Conservation (phyloP, 495 filamentous ascomycete species). For the Opeltia flavorubescens region DNA sequence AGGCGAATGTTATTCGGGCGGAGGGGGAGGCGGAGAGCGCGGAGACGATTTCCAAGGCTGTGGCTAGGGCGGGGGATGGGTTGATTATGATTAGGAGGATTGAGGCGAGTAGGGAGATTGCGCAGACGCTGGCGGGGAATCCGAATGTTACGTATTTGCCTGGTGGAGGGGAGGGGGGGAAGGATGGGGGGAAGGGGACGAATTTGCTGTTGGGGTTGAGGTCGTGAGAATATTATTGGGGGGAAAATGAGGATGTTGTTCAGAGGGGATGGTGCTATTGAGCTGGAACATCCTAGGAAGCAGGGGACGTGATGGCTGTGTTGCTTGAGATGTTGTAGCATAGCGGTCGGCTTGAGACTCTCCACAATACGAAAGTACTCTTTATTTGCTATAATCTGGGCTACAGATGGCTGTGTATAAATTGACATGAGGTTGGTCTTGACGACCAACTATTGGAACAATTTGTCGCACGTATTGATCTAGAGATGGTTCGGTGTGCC, state of each 20-base stretch:
- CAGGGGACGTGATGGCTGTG: too few relatives aligned
- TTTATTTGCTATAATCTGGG: too few relatives aligned
- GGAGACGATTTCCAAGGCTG: conserved; percentile 80
- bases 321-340: neutral
- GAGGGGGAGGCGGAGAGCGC: conserved; percentile 96
- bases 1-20: conserved; percentile 93
- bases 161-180: conserved; percentile 46
- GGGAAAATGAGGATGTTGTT: neutral
- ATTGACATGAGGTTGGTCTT: too few relatives aligned
- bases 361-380: too few relatives aligned
- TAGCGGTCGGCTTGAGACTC: neutral
- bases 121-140: conserved; percentile 73
- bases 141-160: conserved; percentile 95
- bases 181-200: conserved; percentile 48
- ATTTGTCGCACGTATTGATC: too few relatives aligned
- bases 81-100: conserved; percentile 92
- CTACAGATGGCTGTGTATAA: too few relatives aligned
- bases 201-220: conserved; percentile 49
- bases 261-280: too few relatives aligned
- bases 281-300: too few relatives aligned
- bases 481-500: too few relatives aligned
- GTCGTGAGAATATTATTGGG: conserved; percentile 6
- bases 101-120: conserved; percentile 94
- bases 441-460: too few relatives aligned
- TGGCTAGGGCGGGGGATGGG: conserved; percentile 84